Evolutionary conservation across 75 land plant species (phyloP), one percentile per base, ranked within the genome.

Genomic region (Selaginella tamariscina): DNA sequence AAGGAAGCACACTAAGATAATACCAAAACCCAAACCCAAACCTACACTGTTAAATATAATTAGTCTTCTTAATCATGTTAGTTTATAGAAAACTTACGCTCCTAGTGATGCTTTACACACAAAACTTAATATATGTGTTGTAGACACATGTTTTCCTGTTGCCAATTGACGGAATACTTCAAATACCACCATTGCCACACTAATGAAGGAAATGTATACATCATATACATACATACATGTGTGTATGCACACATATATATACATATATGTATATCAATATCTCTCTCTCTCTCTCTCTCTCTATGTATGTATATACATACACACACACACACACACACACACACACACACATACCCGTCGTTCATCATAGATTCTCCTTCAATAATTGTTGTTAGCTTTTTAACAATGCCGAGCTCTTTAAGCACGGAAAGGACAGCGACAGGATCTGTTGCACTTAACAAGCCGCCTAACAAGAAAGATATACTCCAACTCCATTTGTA

Each of bases 311-410:
- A 39, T 15, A 15, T 5, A 39, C 5, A 39, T 15, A 39, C 49
- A 39, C 15, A 15, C 5, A 15, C 49, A 39, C 11, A 5, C 15
- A 15, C 5, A 5, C 11, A 39, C 11, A 39, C 5, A 39, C 5
- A 15, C 49, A 5, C 11, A 59, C 8, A 15, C 33, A 57, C 74
- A 65, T 72, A 95, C 99, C 99, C 99, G 75, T 95, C 99, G 82
- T 95, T 95, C 92, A 95, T 95, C 70, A 95, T 73, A 18, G 99
- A 87, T 73, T 95, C 99, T 70, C 99, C 99, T 74, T 95, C 99
- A 70, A 95, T 85, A 67, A 95, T 86, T 24, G 99, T 95, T 66
- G 79, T 91, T 64, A 95, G 64, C 73, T 95, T 95, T 63, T 95
- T 95, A 78, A 96, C 86, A 30, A 92, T 97, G 63, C 97, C 97